phyloP scores from a whole-genome alignment of 73 alveolate species.

The Blepharisma stoltei region DNA sequence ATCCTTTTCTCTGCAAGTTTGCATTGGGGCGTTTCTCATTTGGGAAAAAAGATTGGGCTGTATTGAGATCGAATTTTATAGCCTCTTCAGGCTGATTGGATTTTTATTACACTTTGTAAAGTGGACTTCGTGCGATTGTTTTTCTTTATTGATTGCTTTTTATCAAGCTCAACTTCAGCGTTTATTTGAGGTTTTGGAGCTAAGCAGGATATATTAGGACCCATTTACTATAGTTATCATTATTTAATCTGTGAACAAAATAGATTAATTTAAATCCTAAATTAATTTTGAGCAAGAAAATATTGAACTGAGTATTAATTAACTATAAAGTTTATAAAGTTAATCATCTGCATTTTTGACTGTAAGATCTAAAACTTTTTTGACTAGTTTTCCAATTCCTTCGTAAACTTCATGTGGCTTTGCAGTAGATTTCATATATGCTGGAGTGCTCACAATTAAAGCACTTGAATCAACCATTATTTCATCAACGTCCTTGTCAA shows the following conservation, averaged over 20 bases:
- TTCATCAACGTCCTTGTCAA: conserved; percentile 39
- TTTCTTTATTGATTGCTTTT: not conserved
- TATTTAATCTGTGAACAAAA: too few species aligned
- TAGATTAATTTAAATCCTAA: too few species aligned
- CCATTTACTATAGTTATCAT: too few species aligned
- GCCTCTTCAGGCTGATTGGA: conserved; percentile 20
- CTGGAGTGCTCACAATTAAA: conserved; percentile 58
- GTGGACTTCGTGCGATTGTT: conserved; percentile 1
- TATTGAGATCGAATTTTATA: not conserved
- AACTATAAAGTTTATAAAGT: too few species aligned
- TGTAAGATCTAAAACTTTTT: conserved; percentile 26
- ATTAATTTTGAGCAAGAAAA: too few species aligned
- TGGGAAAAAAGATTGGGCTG: not conserved
- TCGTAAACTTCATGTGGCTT: conserved; percentile 54
- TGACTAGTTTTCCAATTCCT: conserved; percentile 40
- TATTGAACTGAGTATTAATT: too few species aligned
- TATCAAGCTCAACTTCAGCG: too few species aligned
- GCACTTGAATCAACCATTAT: conserved; percentile 34
- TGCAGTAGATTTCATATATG: conserved; percentile 53
- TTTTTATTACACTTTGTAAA: conserved; percentile 13
- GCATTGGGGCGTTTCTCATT: not conserved
- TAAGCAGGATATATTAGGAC: too few species aligned
- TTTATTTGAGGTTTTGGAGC: too few species aligned
- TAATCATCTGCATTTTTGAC: too few species aligned
- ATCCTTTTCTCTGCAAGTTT: conserved; percentile 5